These are phyloP conservation scores for Fusarium oxysporum DNA, from an alignment of 2,329 filamentous ascomycete genomes.

Conservation along the genomic window DNA sequence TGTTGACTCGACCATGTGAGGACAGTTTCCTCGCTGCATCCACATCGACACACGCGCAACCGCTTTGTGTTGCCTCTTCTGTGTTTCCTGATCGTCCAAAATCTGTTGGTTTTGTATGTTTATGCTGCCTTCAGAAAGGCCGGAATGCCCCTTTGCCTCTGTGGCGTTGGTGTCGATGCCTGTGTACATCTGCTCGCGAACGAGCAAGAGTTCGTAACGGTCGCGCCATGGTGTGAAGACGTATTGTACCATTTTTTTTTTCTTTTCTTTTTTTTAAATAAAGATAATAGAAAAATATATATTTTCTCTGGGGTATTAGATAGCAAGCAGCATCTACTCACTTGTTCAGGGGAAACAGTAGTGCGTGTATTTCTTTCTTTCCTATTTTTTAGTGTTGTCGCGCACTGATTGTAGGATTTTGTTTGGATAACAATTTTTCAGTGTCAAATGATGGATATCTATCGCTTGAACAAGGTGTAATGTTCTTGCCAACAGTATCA, in stretches of 20 bases:
- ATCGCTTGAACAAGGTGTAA: background rate
- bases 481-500: background rate
- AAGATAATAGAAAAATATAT: background rate
- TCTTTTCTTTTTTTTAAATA: no score
- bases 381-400: background rate
- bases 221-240: slow-evolving; percentile 80
- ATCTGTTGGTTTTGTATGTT: background rate
- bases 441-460: background rate
- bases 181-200: slow-evolving; percentile 73
- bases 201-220: slow-evolving; percentile 71
- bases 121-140: background rate
- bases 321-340: background rate
- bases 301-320: background rate
- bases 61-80: slow-evolving; percentile 56
- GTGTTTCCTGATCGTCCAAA: slow-evolving; percentile 25
- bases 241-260: slow-evolving; percentile 71
- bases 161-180: slow-evolving; percentile 10
- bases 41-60: slow-evolving; percentile 73
- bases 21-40: slow-evolving; percentile 79
- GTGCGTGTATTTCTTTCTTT: background rate
- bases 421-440: slow-evolving; percentile 16
- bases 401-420: background rate
- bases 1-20: slow-evolving; percentile 83
- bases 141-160: background rate
- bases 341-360: background rate